Evolutionary conservation across 108 stramenopile genomes (phyloP), one percentile per base, ranked within the genome.

Genomic region (Bacterosira constricta): DNA sequence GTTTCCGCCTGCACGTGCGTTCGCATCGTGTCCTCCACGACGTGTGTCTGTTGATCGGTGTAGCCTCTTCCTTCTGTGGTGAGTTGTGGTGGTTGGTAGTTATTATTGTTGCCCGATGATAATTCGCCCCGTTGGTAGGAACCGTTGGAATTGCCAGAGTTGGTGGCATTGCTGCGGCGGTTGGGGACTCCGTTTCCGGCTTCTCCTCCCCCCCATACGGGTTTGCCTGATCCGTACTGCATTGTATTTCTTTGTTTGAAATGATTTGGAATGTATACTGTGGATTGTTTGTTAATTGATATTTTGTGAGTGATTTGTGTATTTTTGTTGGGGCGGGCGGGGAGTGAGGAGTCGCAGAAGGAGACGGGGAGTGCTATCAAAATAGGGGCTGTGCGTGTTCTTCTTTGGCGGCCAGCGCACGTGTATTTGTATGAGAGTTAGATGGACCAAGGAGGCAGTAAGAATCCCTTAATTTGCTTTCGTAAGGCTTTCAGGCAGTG

Each of bases 1-100:
- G 83, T 85, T 71, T 92, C 94, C 8, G 94, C 79, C 66, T 86
- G 71, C 44, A 92, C 88, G 52, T 91, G 91, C 26, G 94, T 90
- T 36, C 86, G 79, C 69, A 90, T 79, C 7, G 94, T 86, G 52
- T 95, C 94, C 26, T 87, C 79, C 29, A 95, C 60, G 15, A 85
- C 66, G 18, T 81, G 69, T 3, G 88, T 89, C 64, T 95, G 93
- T 53, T 92, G 81, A n/a, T 89, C 88, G 21, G 91, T 90, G 64
- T 86, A 88, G 13, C 55, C 52, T 21, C 79, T 66, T 25, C 39
- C n/a, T n/a, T n/a, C n/a, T n/a, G n/a, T n/a, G n/a, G n/a, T 42
- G 42, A 75, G 71, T 50, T 86, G 85, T 13, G 89, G 91, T 18
- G 71, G 57, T 29, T 83, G 76, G 37, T 76, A 74, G 47, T 36